These are phyloP conservation scores for Nitzschia sp. DNA, from an alignment of 108 stramenopile genomes.

Conservation along the genomic window DNA sequence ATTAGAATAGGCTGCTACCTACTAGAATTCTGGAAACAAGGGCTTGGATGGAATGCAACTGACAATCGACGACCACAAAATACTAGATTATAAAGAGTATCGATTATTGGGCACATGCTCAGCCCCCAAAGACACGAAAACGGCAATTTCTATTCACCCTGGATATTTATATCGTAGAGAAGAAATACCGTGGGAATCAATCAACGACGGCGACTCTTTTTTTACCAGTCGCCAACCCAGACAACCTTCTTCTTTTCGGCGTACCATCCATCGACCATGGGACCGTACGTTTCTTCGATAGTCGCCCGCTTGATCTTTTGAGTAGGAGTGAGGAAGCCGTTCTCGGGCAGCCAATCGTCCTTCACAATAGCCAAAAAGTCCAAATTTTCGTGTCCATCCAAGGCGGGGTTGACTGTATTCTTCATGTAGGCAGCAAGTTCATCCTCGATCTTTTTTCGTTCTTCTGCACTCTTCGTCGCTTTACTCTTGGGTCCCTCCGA, in stretches of 20 bases:
- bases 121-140: too few relatives aligned
- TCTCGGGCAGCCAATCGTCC: constrained; percentile 82
- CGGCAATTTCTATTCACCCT: too few relatives aligned
- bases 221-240: constrained; percentile 51
- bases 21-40: too few relatives aligned
- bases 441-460: constrained; percentile 44
- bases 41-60: too few relatives aligned
- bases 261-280: constrained; percentile 71
- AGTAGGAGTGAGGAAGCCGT: constrained; percentile 80
- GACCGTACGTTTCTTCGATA: constrained; percentile 67
- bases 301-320: constrained; percentile 76
- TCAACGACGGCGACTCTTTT: too few relatives aligned
- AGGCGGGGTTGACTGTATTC: constrained; percentile 43
- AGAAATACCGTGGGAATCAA: too few relatives aligned
- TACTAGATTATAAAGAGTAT: too few relatives aligned
- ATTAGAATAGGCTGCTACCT: constrained; percentile 34
- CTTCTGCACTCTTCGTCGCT: constrained; percentile 36
- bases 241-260: constrained; percentile 66
- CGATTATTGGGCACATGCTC: too few relatives aligned
- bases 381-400: constrained; percentile 68
- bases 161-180: too few relatives aligned
- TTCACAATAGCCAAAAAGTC: constrained; percentile 72
- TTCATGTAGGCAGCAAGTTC: constrained; percentile 55
- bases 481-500: constrained; percentile 55
- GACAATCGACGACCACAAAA: too few relatives aligned